Conservation (phyloP, 768 basidiomycete genomes). For the Pleurotus ostreatus region DNA sequence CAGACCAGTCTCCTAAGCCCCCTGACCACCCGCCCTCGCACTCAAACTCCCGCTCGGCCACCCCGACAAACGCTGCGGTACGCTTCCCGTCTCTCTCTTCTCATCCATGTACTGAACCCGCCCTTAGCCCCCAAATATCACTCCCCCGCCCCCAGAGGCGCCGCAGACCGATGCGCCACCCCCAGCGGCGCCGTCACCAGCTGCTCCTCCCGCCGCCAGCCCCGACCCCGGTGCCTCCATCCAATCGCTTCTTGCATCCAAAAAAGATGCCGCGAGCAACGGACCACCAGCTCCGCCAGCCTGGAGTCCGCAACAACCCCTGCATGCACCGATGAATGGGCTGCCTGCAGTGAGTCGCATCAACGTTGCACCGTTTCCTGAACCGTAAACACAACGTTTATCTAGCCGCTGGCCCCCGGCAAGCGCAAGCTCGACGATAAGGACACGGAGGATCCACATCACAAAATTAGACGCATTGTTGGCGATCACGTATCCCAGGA, state of each 20-base stretch:
- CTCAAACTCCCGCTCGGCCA: conserved; percentile 15
- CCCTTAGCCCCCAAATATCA: conserved; percentile 23
- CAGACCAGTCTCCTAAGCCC: background rate
- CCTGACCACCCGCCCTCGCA: conserved; percentile 8
- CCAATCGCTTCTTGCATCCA: conserved; percentile 49
- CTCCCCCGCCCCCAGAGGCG: conserved; percentile 18
- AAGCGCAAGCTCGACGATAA: conserved; percentile 77
- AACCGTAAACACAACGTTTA: conserved; percentile 8
- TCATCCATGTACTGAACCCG: conserved; percentile 12
- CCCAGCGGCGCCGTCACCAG: conserved; percentile 20
- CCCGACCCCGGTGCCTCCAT: conserved; percentile 43
- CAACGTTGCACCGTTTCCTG: conserved; percentile 13
- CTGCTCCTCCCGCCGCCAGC: conserved; percentile 18
- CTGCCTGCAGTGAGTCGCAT: conserved; percentile 19
- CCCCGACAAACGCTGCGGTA: conserved; percentile 15
- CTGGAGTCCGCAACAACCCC: conserved; percentile 29
- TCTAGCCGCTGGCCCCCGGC: conserved; percentile 35
- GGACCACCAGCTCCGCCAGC: conserved; percentile 30
- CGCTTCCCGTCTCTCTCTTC: conserved; percentile 18
- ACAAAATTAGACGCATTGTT: conserved; percentile 81
- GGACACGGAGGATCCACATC: conserved; percentile 61
- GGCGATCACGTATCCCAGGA: conserved; percentile 80
- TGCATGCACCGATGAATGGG: conserved; percentile 24
- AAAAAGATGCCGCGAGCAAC: conserved; percentile 38
- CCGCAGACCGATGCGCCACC: conserved; percentile 16